Conservation (phyloP, 768 basidiomycete species). For the Leucogyrophana mollusca region DNA sequence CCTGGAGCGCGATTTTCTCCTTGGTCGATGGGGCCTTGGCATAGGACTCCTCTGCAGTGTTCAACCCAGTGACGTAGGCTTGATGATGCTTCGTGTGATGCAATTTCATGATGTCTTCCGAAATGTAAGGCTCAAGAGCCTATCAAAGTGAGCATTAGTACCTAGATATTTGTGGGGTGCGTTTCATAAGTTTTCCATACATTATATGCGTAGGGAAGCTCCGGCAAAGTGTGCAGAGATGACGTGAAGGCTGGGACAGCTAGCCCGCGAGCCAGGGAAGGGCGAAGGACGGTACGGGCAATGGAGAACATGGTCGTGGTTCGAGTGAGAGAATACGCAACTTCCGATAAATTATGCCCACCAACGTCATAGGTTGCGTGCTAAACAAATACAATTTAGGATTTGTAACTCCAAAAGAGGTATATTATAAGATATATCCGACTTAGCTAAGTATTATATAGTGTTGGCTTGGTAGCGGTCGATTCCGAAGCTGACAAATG, state of each 20-base stretch:
- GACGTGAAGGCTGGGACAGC: conserved; percentile 40
- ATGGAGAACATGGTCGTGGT: conserved; percentile 47
- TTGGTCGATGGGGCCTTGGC: conserved; percentile 61
- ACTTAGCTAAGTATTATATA: too few species aligned
- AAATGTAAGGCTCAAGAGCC: conserved; percentile 93
- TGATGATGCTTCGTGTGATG: conserved; percentile 93
- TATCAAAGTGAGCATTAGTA: conserved; percentile 18
- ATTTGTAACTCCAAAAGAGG: too few species aligned
- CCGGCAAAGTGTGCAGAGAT: conserved; percentile 70
- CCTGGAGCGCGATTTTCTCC: conserved; percentile 80
- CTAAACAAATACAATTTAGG: background rate
- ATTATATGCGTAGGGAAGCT: conserved; percentile 79
- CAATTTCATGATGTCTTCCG: conserved; percentile 88
- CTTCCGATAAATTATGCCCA: background rate
- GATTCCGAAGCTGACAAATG: background rate
- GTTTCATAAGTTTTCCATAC: too few species aligned
- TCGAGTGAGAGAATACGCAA: conserved; percentile 1
- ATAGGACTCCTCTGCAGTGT: conserved; percentile 88
- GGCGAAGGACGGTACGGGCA: conserved; percentile 42
- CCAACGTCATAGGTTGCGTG: too few species aligned
- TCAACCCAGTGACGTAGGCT: conserved; percentile 92
- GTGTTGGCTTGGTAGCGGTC: conserved; percentile 1
- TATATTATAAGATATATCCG: too few species aligned
- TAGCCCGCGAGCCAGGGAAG: conserved; percentile 45
- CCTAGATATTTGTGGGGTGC: conserved; percentile 3